Conservation (phyloP, 495 filamentous ascomycete genomes). For the Daldinia caldariorum region DNA sequence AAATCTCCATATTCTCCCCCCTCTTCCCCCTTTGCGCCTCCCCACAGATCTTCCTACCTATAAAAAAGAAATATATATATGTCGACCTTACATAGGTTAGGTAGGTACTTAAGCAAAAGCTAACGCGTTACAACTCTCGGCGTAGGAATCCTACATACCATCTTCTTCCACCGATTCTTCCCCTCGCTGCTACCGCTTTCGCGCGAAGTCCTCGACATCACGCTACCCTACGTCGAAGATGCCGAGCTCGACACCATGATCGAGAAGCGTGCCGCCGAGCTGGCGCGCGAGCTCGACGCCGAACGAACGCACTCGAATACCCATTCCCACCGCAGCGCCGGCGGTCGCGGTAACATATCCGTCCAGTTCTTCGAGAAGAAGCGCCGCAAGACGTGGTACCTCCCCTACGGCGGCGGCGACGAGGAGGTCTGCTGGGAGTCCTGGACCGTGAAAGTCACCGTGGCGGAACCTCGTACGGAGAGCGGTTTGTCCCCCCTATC, state of each 20-base stretch:
- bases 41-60: slow-evolving; percentile 16
- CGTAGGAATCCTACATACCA: slow-evolving; percentile 90
- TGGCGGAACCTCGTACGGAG: slow-evolving; percentile 88
- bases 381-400: slow-evolving; percentile 85
- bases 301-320: slow-evolving; percentile 52
- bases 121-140: slow-evolving; percentile 9
- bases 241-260: slow-evolving; percentile 91
- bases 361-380: slow-evolving; percentile 97
- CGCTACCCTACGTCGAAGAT: slow-evolving; percentile 88
- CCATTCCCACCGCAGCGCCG: slow-evolving; percentile 35
- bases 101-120: not conserved
- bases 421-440: slow-evolving; percentile 97
- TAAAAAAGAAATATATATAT: slow-evolving; percentile 19
- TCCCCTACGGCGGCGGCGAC: slow-evolving; percentile 77
- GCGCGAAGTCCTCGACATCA: slow-evolving; percentile 90
- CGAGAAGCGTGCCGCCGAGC: slow-evolving; percentile 79
- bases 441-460: slow-evolving; percentile 91
- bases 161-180: slow-evolving; percentile 99
- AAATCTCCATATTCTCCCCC: slow-evolving; percentile 20
- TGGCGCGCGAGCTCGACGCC: slow-evolving; percentile 72
- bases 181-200: slow-evolving; percentile 83
- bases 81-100: not conserved
- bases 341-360: slow-evolving; percentile 79
- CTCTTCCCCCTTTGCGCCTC: slow-evolving; percentile 16
- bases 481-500: slow-evolving; percentile 67